Evolutionary conservation across 495 filamentous ascomycete genomes (phyloP).

Genomic region (Xylaria scruposa): DNA sequence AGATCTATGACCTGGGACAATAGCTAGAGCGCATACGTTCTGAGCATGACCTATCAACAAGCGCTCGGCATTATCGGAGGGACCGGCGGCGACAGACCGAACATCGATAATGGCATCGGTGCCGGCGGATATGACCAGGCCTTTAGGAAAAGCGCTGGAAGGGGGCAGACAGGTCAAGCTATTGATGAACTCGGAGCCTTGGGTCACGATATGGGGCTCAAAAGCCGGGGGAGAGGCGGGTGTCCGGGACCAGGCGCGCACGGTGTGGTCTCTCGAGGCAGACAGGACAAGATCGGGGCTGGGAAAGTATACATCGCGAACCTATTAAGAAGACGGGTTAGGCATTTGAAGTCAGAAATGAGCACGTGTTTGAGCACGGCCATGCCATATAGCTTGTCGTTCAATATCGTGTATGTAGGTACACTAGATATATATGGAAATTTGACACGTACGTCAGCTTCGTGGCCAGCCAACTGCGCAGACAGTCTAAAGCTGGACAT

Average conservation of each 20-base stretch:
- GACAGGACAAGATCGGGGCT: conserved; percentile 75
- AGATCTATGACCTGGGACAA: conserved; percentile 68
- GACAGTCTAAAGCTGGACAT: conserved; percentile 79
- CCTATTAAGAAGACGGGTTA: conserved; percentile 58
- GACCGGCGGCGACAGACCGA: conserved; percentile 64
- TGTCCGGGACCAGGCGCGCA: conserved; percentile 80
- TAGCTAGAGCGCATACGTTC: conserved; percentile 88
- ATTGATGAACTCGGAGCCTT: conserved; percentile 85
- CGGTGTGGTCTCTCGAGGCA: conserved; percentile 88
- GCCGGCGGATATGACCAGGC: conserved; percentile 84
- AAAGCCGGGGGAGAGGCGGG: conserved; percentile 67
- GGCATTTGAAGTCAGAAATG: conserved; percentile 23
- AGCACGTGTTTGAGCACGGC: background rate
- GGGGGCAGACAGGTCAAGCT: conserved; percentile 78
- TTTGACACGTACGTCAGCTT: conserved; percentile 74
- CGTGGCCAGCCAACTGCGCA: conserved; percentile 78
- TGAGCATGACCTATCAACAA: conserved; percentile 83
- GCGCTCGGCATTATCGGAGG: conserved; percentile 79
- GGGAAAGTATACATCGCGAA: conserved; percentile 86
- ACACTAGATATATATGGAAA: background rate
- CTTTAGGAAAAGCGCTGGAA: conserved; percentile 72
- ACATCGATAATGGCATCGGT: conserved; percentile 94
- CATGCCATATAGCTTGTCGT: background rate
- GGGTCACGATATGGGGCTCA: conserved; percentile 75
- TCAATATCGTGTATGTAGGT: background rate